Base-by-base conservation (phyloP, 352 stramenopile genomes). In the Porosira glacialis region DNA sequence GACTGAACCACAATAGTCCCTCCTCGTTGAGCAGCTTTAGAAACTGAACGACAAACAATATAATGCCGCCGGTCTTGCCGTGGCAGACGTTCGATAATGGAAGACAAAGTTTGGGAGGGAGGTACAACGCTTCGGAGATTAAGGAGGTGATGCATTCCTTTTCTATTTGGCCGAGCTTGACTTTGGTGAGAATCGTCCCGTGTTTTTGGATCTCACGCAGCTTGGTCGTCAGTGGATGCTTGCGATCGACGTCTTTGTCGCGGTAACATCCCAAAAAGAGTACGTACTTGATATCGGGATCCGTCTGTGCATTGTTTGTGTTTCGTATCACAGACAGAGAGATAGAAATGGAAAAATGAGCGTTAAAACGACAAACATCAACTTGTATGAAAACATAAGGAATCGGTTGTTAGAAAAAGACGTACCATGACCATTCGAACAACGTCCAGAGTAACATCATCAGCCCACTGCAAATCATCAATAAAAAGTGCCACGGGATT, bases 381-480 rank as follows among this genome's bases (percentile, higher is more conserved):
- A n/a, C n/a, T n/a, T n/a, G n/a, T n/a, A n/a, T n/a, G n/a, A n/a
- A n/a, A n/a, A n/a, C n/a, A n/a, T n/a, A n/a, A n/a, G n/a, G n/a
- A n/a, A n/a, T n/a, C n/a, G n/a, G n/a, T n/a, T n/a, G n/a, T n/a
- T n/a, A n/a, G n/a, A 17, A 69, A 57, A 36, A 58, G 65, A 49
- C 69, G 57, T 13, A 51, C 56, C 52, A 76, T 57, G 2, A 70
- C 60, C 58, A 76, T 70, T 69, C 59, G 44, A 19, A 76, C 66
- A 10, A 76, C 52, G 43, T 73, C 63, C n/a, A 65, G 56, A 22
- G 17, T 51, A 43, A 39, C 26, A 45, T 62, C 49, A 36, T 75
- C 53, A 13, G 65, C 56, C 56, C 59, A 81, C 26, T 81, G 72
- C 15, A 81, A 41, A 66, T 83, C 35, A 8, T 41, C 35, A 41